Evolutionary conservation across 495 filamentous ascomycete species (phyloP).

Genomic region (Xanthoparmelia taractica): DNA sequence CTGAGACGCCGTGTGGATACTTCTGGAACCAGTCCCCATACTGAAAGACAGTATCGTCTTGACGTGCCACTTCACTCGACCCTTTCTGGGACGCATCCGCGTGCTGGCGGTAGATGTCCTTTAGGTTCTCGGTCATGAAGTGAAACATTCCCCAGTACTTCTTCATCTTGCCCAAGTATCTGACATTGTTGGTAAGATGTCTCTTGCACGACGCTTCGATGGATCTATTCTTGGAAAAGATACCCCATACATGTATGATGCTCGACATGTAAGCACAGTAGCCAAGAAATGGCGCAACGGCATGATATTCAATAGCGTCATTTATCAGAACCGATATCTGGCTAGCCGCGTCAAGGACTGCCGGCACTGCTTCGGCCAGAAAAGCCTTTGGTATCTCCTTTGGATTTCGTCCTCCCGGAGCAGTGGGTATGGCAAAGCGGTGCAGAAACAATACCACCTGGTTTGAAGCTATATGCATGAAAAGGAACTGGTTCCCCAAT

Average conservation of each 20-base stretch:
- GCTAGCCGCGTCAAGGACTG: constrained; percentile 81
- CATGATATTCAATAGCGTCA: constrained; percentile 67
- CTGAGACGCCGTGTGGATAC: constrained; percentile 86
- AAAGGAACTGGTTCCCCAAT: constrained; percentile 88
- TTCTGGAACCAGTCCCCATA: constrained; percentile 97
- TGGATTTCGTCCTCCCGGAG: constrained; percentile 57
- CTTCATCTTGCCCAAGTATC: constrained; percentile 89
- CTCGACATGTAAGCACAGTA: constrained; percentile 92
- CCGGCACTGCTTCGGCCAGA: constrained; percentile 62
- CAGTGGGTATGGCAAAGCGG: constrained; percentile 72
- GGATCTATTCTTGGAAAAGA: constrained; percentile 72
- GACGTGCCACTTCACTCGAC: constrained; percentile 38
- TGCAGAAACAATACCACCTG: constrained; percentile 89
- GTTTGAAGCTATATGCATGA: constrained; percentile 80
- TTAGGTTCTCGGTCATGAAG: constrained; percentile 88
- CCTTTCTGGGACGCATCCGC: constrained; percentile 58
- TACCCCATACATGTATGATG: constrained; percentile 85
- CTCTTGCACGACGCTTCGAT: constrained; percentile 73
- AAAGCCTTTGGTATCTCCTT: constrained; percentile 75
- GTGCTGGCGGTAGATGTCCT: constrained; percentile 79
- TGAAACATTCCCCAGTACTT: constrained; percentile 97
- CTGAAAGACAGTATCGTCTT: constrained; percentile 69
- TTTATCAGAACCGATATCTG: constrained; percentile 78
- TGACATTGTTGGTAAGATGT: constrained; percentile 81
- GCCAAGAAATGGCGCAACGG: constrained; percentile 85